These are phyloP conservation scores for Agarophyton chilense DNA, from an alignment of 23 red algal genomes.

Conservation along the genomic window DNA sequence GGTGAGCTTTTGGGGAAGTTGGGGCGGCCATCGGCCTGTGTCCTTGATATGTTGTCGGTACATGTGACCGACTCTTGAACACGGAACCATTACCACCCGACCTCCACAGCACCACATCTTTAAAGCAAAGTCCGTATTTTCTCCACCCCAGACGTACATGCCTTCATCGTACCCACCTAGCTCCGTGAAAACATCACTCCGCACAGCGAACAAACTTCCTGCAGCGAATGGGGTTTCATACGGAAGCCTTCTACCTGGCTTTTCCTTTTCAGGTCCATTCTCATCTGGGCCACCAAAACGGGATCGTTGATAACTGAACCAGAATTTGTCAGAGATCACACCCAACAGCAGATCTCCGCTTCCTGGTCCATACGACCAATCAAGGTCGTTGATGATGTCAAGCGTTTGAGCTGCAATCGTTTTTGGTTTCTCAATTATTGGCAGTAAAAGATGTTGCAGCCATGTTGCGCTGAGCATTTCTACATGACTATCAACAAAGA, in stretches of 20 bases:
- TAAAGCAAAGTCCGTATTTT: constrained; percentile 71
- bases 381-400: constrained; percentile 68
- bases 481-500: constrained; percentile 70
- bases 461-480: constrained; percentile 74
- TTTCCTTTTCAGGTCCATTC: constrained; percentile 41
- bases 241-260: constrained; percentile 53
- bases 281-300: constrained; percentile 51
- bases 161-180: constrained; percentile 71
- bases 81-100: constrained; percentile 66
- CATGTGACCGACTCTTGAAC: constrained; percentile 74
- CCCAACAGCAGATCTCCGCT: constrained; percentile 70
- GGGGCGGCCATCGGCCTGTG: constrained; percentile 57
- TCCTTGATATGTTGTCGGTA: constrained; percentile 60
- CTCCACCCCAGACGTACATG: constrained; percentile 74
- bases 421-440: constrained; percentile 58
- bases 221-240: constrained; percentile 72
- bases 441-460: constrained; percentile 55
- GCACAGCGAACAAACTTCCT: constrained; percentile 58
- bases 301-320: constrained; percentile 65
- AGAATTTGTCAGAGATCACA: constrained; percentile 71
- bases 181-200: constrained; percentile 49
- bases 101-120: constrained; percentile 69
- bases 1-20: constrained; percentile 35
- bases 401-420: constrained; percentile 64
- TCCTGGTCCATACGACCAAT: constrained; percentile 62